A percentile compares a stretch with the other conserved stretches of the same genome.
Conservation (phyloP, 371 early-diverging fungal species). For the Paraphysoderma sedebokerense region DNA sequence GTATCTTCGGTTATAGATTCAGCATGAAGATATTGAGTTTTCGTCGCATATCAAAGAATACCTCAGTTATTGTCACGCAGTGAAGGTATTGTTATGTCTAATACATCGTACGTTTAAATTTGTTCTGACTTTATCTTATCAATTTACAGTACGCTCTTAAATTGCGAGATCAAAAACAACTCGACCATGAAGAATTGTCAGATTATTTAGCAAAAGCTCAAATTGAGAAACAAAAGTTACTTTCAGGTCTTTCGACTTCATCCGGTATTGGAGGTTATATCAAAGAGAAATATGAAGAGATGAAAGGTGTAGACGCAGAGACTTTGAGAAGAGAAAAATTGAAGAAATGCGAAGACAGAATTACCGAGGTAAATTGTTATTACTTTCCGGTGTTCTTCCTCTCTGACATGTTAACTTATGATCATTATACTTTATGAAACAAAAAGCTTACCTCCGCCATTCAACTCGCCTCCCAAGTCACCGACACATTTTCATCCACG, state of each 20-base stretch:
- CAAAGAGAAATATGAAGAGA: conserved; percentile 73
- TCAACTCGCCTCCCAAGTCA: conserved; percentile 44
- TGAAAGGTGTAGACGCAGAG: conserved; percentile 74
- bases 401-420: neutral
- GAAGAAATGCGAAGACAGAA: conserved; percentile 45
- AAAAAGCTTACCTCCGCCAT: conserved; percentile 73
- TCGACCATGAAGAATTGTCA: conserved; percentile 77
- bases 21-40: conserved; percentile 56
- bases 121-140: conserved; percentile 5
- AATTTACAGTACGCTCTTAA: conserved; percentile 21
- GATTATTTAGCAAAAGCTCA: conserved; percentile 51
- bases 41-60: conserved; percentile 66
- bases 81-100: conserved; percentile 35
- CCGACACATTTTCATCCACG: conserved; percentile 55
- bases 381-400: neutral
- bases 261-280: conserved; percentile 57
- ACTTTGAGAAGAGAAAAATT: conserved; percentile 58
- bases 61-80: conserved; percentile 63
- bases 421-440: conserved; percentile 17
- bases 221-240: conserved; percentile 38
- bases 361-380: conserved; percentile 41
- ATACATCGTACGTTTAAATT: neutral
- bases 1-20: conserved; percentile 10
- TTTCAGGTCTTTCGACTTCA: conserved; percentile 21
- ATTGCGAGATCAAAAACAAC: conserved; percentile 78